phyloP scores from a whole-genome alignment of 768 basidiomycete species.

The Cystobasidium tubakii region DNA sequence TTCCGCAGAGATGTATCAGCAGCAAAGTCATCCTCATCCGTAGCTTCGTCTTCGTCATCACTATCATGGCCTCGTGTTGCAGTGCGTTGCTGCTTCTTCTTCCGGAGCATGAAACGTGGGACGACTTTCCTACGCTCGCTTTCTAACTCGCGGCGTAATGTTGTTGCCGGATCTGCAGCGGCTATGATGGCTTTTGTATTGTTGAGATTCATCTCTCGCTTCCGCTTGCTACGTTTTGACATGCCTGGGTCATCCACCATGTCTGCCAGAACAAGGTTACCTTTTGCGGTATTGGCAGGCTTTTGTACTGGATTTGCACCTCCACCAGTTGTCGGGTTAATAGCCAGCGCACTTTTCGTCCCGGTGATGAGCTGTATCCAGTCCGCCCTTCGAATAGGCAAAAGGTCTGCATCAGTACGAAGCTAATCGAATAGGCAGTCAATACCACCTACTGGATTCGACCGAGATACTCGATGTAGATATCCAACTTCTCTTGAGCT shows the following conservation, averaged over 20 bases:
- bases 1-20: constrained; percentile 4
- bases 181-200: constrained; percentile 12
- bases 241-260: neutral
- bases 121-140: constrained; percentile 22
- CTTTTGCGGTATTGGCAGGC: neutral
- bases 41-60: neutral
- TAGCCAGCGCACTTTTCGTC: constrained; percentile 17
- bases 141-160: constrained; percentile 18
- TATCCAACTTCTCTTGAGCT: constrained; percentile 41
- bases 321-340: neutral
- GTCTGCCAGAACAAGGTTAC: neutral
- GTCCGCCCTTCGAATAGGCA: constrained; percentile 11
- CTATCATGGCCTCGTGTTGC: neutral
- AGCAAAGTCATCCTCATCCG: neutral
- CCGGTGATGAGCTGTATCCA: constrained; percentile 31
- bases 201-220: constrained; percentile 5
- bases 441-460: constrained; percentile 15
- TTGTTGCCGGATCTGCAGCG: constrained; percentile 19
- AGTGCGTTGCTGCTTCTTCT: constrained; percentile 6
- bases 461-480: constrained; percentile 40
- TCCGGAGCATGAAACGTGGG: neutral
- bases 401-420: neutral
- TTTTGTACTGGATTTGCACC: neutral
- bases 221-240: constrained; percentile 21
- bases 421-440: too few species aligned